A percentile compares a stretch with the other conserved stretches of the same genome.
Evolutionary conservation across 768 basidiomycete genomes (phyloP).

Genomic region (Hypholoma fasciculare): DNA sequence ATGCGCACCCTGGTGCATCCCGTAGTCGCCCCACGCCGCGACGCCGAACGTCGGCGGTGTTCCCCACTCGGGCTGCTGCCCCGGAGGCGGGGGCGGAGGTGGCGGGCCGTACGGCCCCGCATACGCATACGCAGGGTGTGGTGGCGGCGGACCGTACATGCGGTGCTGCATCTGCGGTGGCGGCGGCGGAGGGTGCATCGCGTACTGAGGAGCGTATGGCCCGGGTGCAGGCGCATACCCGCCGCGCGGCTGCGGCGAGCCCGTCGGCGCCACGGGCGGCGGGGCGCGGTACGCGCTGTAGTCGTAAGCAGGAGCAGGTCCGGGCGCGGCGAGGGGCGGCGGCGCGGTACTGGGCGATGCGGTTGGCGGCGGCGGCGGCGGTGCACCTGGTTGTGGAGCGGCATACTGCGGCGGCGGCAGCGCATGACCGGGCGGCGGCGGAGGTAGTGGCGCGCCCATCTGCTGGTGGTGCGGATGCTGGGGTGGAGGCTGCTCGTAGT

Average conservation of each 20-base stretch:
- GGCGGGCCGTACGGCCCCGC: slow-evolving; percentile 16
- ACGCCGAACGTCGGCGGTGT: slow-evolving; percentile 18
- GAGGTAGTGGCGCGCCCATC: slow-evolving; percentile 14
- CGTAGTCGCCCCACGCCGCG: slow-evolving; percentile 17
- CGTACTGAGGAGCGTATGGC: slow-evolving; percentile 14
- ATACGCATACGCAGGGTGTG: slow-evolving; percentile 23
- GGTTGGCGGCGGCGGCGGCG: background rate
- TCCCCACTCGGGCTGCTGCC: slow-evolving; percentile 22
- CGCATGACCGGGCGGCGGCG: slow-evolving; percentile 11
- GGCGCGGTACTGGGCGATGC: slow-evolving; percentile 9
- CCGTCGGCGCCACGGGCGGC: slow-evolving; percentile 9
- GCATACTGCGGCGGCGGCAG: background rate
- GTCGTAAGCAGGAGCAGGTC: slow-evolving; percentile 12
- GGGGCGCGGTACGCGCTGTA: slow-evolving; percentile 15
- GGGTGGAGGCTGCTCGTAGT: slow-evolving; percentile 28
- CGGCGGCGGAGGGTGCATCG: slow-evolving; percentile 20
- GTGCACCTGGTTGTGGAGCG: background rate
- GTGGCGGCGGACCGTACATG: slow-evolving; percentile 21
- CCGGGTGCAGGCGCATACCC: slow-evolving; percentile 10
- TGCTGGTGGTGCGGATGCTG: slow-evolving; percentile 24
- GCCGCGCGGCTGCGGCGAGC: slow-evolving; percentile 15
- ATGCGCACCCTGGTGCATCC: slow-evolving; percentile 13
- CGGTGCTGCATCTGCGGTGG: slow-evolving; percentile 20
- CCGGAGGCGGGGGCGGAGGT: slow-evolving; percentile 15
- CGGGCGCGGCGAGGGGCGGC: slow-evolving; percentile 14